phyloP scores from a whole-genome alignment of 1,139 yeast genomes.

The Candida tropicalis region DNA sequence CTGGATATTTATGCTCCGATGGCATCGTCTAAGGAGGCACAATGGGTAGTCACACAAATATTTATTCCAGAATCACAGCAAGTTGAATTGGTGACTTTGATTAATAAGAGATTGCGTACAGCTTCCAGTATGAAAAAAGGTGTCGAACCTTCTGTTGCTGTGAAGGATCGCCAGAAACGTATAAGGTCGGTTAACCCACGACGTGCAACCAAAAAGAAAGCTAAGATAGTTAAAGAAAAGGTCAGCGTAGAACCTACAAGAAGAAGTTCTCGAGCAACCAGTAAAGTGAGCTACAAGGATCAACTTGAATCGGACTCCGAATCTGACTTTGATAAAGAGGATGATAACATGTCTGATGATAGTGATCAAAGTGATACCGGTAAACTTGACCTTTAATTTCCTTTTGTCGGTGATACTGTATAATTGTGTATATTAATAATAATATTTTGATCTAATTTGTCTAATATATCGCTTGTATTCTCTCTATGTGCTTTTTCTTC shows the following conservation, averaged over 20 bases:
- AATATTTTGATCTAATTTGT: background rate
- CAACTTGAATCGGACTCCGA: constrained; percentile 25
- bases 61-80: constrained; percentile 52
- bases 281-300: constrained; percentile 41
- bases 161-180: constrained; percentile 6
- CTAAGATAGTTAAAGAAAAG: constrained; percentile 1
- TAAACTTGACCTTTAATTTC: background rate
- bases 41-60: constrained; percentile 44
- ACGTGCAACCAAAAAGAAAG: constrained; percentile 5
- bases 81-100: constrained; percentile 26
- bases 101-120: constrained; percentile 26
- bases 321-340: constrained; percentile 15
- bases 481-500: too few relatives aligned
- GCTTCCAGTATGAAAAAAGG: constrained; percentile 11
- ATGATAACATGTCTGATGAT: background rate
- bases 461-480: too few relatives aligned
- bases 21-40: constrained; percentile 47
- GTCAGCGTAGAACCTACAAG: constrained; percentile 29
- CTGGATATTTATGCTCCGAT: constrained; percentile 66
- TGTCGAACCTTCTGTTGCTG: background rate
- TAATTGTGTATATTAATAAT: background rate
- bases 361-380: background rate
- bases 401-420: background rate
- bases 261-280: constrained; percentile 45
- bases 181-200: background rate